Conservation (phyloP, 371 early-diverging fungal species). For the Nematocida parisii region DNA sequence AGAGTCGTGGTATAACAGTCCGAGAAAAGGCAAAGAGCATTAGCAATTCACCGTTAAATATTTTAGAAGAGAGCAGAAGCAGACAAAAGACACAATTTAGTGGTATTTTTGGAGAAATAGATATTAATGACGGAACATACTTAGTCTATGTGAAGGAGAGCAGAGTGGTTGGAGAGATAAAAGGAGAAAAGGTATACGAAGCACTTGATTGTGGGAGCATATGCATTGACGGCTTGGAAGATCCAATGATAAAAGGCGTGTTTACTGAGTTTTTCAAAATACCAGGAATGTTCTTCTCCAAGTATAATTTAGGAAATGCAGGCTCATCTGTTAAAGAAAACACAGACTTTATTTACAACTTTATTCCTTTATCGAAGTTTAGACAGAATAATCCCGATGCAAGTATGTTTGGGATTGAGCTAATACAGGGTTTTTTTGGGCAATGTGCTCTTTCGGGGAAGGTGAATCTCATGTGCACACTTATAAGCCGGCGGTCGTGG, state of each 20-base stretch:
- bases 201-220: slow-evolving; percentile 44
- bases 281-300: slow-evolving; percentile 59
- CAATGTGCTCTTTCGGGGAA: slow-evolving; percentile 13
- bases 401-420: slow-evolving; percentile 30
- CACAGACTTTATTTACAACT: slow-evolving; percentile 69
- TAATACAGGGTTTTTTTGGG: slow-evolving; percentile 69
- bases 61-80: background rate
- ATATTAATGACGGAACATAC: slow-evolving; percentile 51
- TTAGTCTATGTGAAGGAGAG: slow-evolving; percentile 60
- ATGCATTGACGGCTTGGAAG: slow-evolving; percentile 9
- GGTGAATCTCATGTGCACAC: slow-evolving; percentile 19
- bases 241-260: slow-evolving; percentile 18
- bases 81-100: slow-evolving; percentile 9
- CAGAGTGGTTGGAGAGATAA: slow-evolving; percentile 45
- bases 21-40: slow-evolving; percentile 11
- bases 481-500: slow-evolving; percentile 84
- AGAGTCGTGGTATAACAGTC: background rate
- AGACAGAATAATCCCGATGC: slow-evolving; percentile 23
- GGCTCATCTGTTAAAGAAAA: slow-evolving; percentile 35
- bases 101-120: slow-evolving; percentile 56
- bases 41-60: background rate
- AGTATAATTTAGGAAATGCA: background rate
- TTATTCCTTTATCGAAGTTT: slow-evolving; percentile 55
- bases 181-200: slow-evolving; percentile 61
- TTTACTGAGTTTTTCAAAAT: slow-evolving; percentile 55